Base-by-base conservation (phyloP, 179 eudicot genomes). In the Silene vulgaris region DNA sequence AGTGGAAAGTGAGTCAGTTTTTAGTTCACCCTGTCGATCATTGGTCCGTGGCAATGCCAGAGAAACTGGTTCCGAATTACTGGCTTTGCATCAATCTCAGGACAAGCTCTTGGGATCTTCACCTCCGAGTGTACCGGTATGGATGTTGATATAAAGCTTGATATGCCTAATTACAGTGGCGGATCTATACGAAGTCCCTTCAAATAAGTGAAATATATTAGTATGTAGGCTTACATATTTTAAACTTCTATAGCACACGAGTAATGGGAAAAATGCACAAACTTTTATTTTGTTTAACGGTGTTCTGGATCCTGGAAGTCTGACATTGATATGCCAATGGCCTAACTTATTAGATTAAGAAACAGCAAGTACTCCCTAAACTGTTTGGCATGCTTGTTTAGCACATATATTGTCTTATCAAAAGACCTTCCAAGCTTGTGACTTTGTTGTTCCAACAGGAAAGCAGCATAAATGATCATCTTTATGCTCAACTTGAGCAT, bases 401-500 rank as follows among this genome's bases (percentile, higher is more conserved):
- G 63, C 50, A 32, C 23, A 59, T 57, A 17, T 69, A 19, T 20
- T 35, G 28, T 76, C 66, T 14, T 43, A 57, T 37, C 20, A 54
- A 40, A 40, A 26, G 7, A 65, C 59, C 63, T 73, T 52, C 37
- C 4, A 48, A 60, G 61, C 75, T 65, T 11, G 43, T 74, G 65
- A 78, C 32, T 13, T 68, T 71, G 40, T 17, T 45, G 40, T 16
- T 78, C 72, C 72, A 74, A 83, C 92, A 87, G 93, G 96, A 80
- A 60, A 78, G 82, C 61, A 75, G 70, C 45, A 48, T 61, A 78
- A 74, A 82, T 71, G 87, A 85, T 65, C 85, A 84, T 62, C 74
- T 90, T 30, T 89, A 85, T 86, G 87, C 83, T 59, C 88, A 86
- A 85, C 90, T 91, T 72, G 81, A 83, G 80, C 89, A 78, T 80